Percentiles rank a stretch among this genome's conserved stretches.
phyloP scores from a whole-genome alignment of 805 yeast species.

The Kuraishia ogatae region DNA sequence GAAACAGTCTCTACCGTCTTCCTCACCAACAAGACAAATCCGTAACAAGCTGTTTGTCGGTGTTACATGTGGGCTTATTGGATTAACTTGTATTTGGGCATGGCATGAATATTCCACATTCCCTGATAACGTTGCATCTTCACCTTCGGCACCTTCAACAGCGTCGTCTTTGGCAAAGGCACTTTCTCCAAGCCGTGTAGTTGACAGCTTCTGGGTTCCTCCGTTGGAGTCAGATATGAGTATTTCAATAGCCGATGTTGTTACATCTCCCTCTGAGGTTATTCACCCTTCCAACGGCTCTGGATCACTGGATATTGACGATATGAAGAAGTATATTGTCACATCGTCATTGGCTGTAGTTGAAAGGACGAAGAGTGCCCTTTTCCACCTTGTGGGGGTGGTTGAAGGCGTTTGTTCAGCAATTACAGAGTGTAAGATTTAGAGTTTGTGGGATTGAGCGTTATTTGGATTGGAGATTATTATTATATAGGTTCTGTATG shows the following conservation, averaged over 20 bases:
- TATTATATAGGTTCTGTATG: too few species aligned
- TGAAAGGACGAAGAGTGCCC: constrained; percentile 13
- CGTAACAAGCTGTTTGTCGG: constrained; percentile 14
- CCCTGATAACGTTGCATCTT: background rate
- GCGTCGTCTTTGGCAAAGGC: background rate
- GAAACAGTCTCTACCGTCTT: background rate
- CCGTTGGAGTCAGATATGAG: background rate
- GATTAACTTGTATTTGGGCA: constrained; percentile 18
- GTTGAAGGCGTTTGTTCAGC: background rate
- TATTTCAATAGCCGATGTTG: too few species aligned
- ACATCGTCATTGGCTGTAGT: constrained; percentile 10
- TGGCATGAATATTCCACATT: constrained; percentile 13
- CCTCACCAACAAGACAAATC: background rate
- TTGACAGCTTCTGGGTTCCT: background rate
- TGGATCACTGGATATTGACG: constrained; percentile 7
- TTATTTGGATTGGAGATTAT: too few species aligned
- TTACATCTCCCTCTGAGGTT: too few species aligned
- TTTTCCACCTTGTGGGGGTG: constrained; percentile 9
- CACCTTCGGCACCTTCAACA: background rate
- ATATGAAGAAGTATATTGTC: constrained; percentile 6
- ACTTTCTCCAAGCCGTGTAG: background rate
- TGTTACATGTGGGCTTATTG: constrained; percentile 18
- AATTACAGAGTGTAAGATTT: background rate
- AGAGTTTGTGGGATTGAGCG: background rate
- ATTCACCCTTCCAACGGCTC: background rate